Conservation (phyloP, 2,329 filamentous ascomycete genomes). For the Torrubiella hemipterigena region DNA sequence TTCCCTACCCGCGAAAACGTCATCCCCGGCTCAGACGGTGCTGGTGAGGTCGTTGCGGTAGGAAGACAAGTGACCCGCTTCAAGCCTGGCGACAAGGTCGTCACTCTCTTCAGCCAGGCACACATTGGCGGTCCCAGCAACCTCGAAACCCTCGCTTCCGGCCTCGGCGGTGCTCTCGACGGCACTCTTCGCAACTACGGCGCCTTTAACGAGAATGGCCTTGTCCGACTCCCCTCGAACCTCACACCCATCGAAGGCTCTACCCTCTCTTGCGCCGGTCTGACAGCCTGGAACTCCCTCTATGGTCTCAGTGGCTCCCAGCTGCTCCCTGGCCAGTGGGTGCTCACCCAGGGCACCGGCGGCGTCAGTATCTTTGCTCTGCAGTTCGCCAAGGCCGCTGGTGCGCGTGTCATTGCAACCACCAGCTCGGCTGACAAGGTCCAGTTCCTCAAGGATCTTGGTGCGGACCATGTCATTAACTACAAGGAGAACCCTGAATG, state of each 20-base stretch:
- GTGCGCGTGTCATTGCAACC: conserved; percentile 35
- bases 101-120: conserved; percentile 50
- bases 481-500: conserved; percentile 32
- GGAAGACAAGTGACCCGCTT: conserved; percentile 35
- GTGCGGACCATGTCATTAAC: conserved; percentile 37
- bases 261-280: conserved; percentile 46
- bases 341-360: conserved; percentile 60
- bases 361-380: conserved; percentile 56
- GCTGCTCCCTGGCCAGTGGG: conserved; percentile 41
- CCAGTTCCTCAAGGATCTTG: conserved; percentile 29
- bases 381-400: conserved; percentile 40
- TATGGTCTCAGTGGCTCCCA: conserved; percentile 37
- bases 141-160: conserved; percentile 27
- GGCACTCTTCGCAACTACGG: conserved; percentile 58
- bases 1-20: conserved; percentile 29
- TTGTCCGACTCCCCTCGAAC: conserved; percentile 50
- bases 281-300: conserved; percentile 56
- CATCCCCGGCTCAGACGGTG: conserved; percentile 39
- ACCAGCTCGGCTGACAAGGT: conserved; percentile 33
- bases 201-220: conserved; percentile 54
- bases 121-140: conserved; percentile 34
- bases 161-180: conserved; percentile 56
- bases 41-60: conserved; percentile 39
- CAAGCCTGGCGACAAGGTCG: conserved; percentile 39
- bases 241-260: conserved; percentile 40